These are phyloP conservation scores for Bocquillonia castaneifolia DNA, from an alignment of 441 rosid genomes.

Conservation along the genomic window DNA sequence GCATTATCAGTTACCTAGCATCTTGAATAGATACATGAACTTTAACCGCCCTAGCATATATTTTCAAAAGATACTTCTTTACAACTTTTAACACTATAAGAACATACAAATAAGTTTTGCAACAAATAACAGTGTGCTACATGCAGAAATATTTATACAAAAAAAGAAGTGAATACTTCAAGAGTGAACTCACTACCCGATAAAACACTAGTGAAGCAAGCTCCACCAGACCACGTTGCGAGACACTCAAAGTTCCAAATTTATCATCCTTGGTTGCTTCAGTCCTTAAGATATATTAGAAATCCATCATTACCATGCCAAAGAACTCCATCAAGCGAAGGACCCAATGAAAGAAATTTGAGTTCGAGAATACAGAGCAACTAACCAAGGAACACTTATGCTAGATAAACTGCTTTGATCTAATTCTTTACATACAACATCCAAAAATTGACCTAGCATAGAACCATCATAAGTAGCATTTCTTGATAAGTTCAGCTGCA, in stretches of 20 bases:
- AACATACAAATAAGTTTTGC: neutral
- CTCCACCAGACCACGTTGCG: slow-evolving; percentile 64
- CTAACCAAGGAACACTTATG: slow-evolving; percentile 46
- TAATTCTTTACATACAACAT: slow-evolving; percentile 75
- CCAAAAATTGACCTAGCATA: slow-evolving; percentile 75
- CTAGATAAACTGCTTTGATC: slow-evolving; percentile 63
- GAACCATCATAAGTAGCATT: slow-evolving; percentile 48
- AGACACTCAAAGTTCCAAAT: slow-evolving; percentile 58
- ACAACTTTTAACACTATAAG: neutral
- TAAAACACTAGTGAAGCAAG: slow-evolving; percentile 76
- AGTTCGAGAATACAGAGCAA: slow-evolving; percentile 22
- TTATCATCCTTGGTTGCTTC: slow-evolving; percentile 78
- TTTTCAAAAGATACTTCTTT: neutral
- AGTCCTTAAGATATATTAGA: slow-evolving; percentile 43
- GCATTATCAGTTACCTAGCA: slow-evolving; percentile 13
- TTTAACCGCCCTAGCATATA: neutral
- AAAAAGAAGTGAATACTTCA: neutral
- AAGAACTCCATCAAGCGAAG: slow-evolving; percentile 15
- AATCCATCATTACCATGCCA: slow-evolving; percentile 24
- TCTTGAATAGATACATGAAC: slow-evolving; percentile 13
- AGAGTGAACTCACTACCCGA: slow-evolving; percentile 41
- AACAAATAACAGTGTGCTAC: neutral
- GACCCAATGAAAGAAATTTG: neutral
- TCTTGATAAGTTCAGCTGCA: slow-evolving; percentile 70
- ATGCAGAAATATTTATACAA: neutral